Percentiles rank a stretch among this genome's conserved stretches.
Conservation (phyloP, 2,329 filamentous ascomycete species). For the Chaetomiaceae sp. region DNA sequence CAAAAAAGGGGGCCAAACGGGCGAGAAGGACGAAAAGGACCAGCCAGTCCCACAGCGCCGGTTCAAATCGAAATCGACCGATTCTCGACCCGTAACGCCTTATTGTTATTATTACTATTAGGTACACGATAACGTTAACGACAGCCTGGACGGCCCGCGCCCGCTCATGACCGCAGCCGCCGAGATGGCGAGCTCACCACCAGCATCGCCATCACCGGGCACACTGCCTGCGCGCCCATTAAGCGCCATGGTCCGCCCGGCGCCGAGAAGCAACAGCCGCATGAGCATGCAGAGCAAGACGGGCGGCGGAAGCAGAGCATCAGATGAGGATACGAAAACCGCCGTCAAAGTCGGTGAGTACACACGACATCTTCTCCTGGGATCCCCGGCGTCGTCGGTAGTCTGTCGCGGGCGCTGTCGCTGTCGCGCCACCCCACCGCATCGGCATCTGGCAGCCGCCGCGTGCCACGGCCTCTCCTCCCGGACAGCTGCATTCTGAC, state of each 20-base stretch:
- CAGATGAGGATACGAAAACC: constrained; percentile 84
- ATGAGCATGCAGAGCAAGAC: constrained; percentile 77
- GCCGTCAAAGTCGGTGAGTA: constrained; percentile 90
- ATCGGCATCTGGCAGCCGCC: neutral
- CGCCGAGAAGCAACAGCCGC: constrained; percentile 72
- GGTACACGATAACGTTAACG: too few relatives aligned
- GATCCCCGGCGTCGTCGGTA: too few relatives aligned
- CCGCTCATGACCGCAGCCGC: constrained; percentile 8
- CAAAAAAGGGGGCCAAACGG: too few relatives aligned
- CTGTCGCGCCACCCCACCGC: too few relatives aligned
- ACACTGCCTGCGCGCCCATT: constrained; percentile 61
- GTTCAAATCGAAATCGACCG: constrained; percentile 9
- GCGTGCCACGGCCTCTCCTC: constrained; percentile 4
- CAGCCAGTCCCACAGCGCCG: constrained; percentile 9
- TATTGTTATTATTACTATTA: too few relatives aligned
- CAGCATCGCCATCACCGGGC: constrained; percentile 63
- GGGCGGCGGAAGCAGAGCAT: constrained; percentile 72
- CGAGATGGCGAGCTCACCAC: constrained; percentile 50
- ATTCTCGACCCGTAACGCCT: neutral
- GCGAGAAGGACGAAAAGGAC: constrained; percentile 1
- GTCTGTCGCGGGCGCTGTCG: too few relatives aligned
- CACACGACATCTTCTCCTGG: neutral
- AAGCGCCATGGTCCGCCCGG: constrained; percentile 73
- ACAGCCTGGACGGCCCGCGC: constrained; percentile 12
- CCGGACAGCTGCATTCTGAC: constrained; percentile 15